Conservation (phyloP, 1,139 yeast genomes). For the Debaryomycetaceae sp. region DNA sequence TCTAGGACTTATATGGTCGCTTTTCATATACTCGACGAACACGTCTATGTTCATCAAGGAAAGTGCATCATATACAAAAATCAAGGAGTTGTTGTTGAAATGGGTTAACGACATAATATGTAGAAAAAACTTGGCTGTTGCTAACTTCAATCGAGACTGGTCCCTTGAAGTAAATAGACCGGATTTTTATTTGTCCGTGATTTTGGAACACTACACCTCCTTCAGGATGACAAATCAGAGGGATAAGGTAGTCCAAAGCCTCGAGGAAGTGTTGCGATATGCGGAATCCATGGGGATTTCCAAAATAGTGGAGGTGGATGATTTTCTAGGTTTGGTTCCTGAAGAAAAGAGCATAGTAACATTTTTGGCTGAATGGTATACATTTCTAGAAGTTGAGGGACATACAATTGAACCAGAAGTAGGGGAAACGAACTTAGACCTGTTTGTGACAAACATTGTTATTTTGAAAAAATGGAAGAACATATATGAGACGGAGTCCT, state of each 20-base stretch:
- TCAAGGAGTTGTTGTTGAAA: slow-evolving; percentile 27
- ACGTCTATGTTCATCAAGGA: slow-evolving; percentile 33
- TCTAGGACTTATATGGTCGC: slow-evolving; percentile 65
- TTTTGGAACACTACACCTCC: slow-evolving; percentile 20
- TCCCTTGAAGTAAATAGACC: slow-evolving; percentile 31
- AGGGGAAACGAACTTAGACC: slow-evolving; percentile 9
- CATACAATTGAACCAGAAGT: neutral
- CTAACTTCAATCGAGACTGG: slow-evolving; percentile 40
- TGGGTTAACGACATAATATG: slow-evolving; percentile 31
- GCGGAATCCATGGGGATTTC: slow-evolving; percentile 50
- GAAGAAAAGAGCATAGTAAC: slow-evolving; percentile 68
- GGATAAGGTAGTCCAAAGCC: slow-evolving; percentile 26
- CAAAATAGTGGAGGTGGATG: slow-evolving; percentile 57
- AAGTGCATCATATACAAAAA: slow-evolving; percentile 25
- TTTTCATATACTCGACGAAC: slow-evolving; percentile 51
- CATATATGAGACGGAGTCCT: slow-evolving; percentile 29
- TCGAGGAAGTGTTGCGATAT: slow-evolving; percentile 17
- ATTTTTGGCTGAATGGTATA: slow-evolving; percentile 65
- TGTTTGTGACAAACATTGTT: slow-evolving; percentile 18
- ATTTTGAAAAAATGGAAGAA: slow-evolving; percentile 23
- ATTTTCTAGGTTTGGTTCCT: slow-evolving; percentile 49
- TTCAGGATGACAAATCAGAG: slow-evolving; percentile 31
- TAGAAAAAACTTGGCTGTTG: slow-evolving; percentile 17
- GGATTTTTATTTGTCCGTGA: slow-evolving; percentile 21
- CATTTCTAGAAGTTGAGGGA: slow-evolving; percentile 36